These are phyloP conservation scores for Sordaria brevicollis DNA, from an alignment of 495 filamentous ascomycete genomes.

Conservation along the genomic window DNA sequence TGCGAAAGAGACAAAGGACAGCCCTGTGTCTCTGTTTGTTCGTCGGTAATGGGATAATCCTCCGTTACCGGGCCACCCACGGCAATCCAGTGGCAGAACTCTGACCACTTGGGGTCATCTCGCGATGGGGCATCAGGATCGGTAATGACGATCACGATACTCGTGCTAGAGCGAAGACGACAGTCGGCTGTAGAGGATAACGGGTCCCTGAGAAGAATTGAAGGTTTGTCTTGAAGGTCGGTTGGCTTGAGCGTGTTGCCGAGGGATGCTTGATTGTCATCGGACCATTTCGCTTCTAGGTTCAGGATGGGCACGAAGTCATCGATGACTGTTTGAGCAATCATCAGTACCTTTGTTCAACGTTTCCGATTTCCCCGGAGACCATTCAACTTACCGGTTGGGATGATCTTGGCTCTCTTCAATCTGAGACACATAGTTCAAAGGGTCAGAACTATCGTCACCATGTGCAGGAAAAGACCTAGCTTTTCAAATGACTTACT, in stretches of 20 bases:
- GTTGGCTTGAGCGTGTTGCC: constrained; percentile 52
- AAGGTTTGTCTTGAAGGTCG: constrained; percentile 39
- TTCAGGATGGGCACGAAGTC: constrained; percentile 48
- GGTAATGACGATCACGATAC: constrained; percentile 43
- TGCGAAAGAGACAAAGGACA: constrained; percentile 2
- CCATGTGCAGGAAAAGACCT: neutral
- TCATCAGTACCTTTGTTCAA: neutral
- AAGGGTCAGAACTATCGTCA: neutral
- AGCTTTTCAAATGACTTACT: neutral
- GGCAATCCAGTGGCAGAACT: constrained; percentile 65
- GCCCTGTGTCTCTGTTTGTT: neutral
- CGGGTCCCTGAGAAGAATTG: constrained; percentile 24
- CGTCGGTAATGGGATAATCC: constrained; percentile 1
- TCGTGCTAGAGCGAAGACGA: neutral
- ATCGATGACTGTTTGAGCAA: constrained; percentile 42
- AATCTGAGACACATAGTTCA: constrained; percentile 29
- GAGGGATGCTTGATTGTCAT: constrained; percentile 33
- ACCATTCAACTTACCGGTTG: constrained; percentile 31
- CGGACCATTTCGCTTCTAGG: constrained; percentile 41
- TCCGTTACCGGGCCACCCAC: constrained; percentile 15
- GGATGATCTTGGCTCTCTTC: constrained; percentile 50
- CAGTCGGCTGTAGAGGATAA: constrained; percentile 8
- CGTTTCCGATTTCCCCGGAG: neutral
- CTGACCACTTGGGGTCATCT: constrained; percentile 53
- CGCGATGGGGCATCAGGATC: constrained; percentile 63